Evolutionary conservation across 1,139 yeast species (phyloP), one percentile per base, ranked within the genome.

Genomic region (Blastobotrys malaysiensis): DNA sequence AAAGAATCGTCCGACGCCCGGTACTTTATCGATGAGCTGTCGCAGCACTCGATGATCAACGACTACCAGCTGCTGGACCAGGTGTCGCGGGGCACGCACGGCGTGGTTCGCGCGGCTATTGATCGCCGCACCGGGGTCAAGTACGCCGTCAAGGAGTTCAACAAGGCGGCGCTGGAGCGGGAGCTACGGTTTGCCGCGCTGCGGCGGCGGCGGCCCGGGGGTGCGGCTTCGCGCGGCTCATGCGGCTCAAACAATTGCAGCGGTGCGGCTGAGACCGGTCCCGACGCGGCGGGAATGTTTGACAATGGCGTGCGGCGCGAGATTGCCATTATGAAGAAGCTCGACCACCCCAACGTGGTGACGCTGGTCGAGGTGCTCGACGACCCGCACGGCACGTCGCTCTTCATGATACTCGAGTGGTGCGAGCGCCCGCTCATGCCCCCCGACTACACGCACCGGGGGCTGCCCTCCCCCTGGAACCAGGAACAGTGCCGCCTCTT

Each of bases 31-130:
- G 71, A 70, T 51, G 71, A 68, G 20, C 64, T 65, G 3, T 71
- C 72, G 19, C 55, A 59, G 22, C 62, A 62, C 43, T 49, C 27
- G 9, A 50, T 53, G 24, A 62, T 74, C 39, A 74, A 73, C 58
- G 76, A 74, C 61, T 93, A 90, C 69, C 76, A 78, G 53, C 75
- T 91, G 13, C 72, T 79, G 44, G 77, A 79, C 46, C 77, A 84
- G 1, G 75, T 91, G 50, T 98, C 98, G 0, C 82, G 84, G 61
- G 98, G 98, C 0, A 84, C 96, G 0, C 91, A 88, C 68, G 98
- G 98, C 1, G 81, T 85, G 0, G 98, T 93, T 2, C 86, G 93
- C 63, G 80, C 89, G 5, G 97, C 95, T 0, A 67, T 83, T 11
- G 97, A 91, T 67, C 71, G 78, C 21, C 61, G 59, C 14, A 66